These are phyloP conservation scores for Grosmannia serpens DNA, from an alignment of 2,329 filamentous ascomycete genomes.

Conservation along the genomic window DNA sequence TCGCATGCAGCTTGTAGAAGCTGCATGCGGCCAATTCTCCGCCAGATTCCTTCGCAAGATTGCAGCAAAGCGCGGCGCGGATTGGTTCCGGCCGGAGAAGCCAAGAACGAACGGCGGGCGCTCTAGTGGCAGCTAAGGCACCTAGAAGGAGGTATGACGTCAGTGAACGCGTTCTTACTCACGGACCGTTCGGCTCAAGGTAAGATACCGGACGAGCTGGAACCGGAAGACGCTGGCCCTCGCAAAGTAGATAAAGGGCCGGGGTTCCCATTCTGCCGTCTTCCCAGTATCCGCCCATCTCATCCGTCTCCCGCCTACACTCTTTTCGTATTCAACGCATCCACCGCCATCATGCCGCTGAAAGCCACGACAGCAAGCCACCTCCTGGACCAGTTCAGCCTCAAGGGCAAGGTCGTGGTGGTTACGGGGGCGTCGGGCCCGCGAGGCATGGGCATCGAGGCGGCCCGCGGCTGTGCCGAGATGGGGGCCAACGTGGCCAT, in stretches of 20 bases:
- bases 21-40: too few relatives aligned
- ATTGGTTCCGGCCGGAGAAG: neutral
- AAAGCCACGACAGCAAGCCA: slow-evolving; percentile 42
- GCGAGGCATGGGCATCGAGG: slow-evolving; percentile 58
- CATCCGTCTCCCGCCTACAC: neutral
- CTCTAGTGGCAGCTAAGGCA: neutral
- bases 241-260: too few relatives aligned
- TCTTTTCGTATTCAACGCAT: neutral
- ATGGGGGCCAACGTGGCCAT: slow-evolving; percentile 60
- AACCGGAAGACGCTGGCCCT: neutral
- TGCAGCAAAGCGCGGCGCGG: too few relatives aligned
- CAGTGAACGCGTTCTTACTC: neutral
- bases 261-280: neutral
- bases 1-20: neutral
- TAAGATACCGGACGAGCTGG: neutral
- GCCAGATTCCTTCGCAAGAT: too few relatives aligned
- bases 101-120: neutral
- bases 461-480: slow-evolving; percentile 59
- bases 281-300: too few relatives aligned
- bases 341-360: slow-evolving; percentile 35
- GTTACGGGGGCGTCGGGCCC: slow-evolving; percentile 59
- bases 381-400: slow-evolving; percentile 56
- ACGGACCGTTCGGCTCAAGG: neutral
- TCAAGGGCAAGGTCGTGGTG: slow-evolving; percentile 62
- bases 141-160: neutral